Percentiles rank a stretch among this genome's conserved stretches.
These are phyloP conservation scores for Brassica napus DNA, from an alignment of 345 rosid species.

Conservation along the genomic window DNA sequence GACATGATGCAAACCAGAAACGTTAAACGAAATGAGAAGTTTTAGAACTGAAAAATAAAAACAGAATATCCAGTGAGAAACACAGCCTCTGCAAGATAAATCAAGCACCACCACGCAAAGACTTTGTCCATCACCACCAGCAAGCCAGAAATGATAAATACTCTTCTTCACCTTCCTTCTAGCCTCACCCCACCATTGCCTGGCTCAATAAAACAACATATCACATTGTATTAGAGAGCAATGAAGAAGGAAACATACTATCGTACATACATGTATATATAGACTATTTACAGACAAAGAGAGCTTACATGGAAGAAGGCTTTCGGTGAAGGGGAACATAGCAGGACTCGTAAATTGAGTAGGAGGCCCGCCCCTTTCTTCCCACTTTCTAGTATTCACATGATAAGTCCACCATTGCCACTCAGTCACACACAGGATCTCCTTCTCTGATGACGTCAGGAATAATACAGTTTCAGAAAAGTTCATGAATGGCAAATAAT, in stretches of 20 bases:
- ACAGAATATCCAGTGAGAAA: not conserved
- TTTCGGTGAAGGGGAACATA: slow-evolving; percentile 29
- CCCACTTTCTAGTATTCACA: not conserved
- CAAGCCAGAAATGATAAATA: not conserved
- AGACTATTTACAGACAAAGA: not conserved
- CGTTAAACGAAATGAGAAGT: not conserved
- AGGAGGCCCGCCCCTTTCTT: not conserved
- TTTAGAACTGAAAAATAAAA: not conserved
- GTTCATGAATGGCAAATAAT: not conserved
- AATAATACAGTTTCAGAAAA: not conserved
- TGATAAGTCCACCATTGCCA: not conserved
- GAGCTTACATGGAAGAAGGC: slow-evolving; percentile 37
- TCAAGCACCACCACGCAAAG: not conserved
- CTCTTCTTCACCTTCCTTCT: not conserved
- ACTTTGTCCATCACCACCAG: not conserved
- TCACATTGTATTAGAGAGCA: not conserved
- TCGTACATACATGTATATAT: not conserved
- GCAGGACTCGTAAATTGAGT: not conserved
- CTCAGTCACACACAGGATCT: not conserved
- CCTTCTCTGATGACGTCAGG: not conserved
- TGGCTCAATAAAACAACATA: not conserved
- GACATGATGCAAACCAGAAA: not conserved
- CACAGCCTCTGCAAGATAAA: not conserved
- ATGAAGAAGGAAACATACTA: not conserved
- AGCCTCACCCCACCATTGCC: slow-evolving; percentile 8